Base-by-base conservation (phyloP, 768 basidiomycete genomes). In the Trametes punicea region DNA sequence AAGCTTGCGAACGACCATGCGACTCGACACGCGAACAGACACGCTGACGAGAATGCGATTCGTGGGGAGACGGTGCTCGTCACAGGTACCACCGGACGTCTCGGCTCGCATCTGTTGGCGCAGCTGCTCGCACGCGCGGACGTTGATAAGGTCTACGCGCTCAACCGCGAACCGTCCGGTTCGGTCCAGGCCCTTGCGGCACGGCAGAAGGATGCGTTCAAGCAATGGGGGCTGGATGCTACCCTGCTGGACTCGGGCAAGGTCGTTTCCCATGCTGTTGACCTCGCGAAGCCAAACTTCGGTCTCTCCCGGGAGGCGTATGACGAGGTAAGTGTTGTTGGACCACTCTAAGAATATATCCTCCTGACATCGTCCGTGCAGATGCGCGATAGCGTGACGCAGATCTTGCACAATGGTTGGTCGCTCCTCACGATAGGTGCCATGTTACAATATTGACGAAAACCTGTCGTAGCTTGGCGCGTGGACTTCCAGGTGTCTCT, bases 11-110 rank as follows among this genome's bases (percentile, higher is more conserved):
- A n/a, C n/a, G n/a, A n/a, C n/a, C n/a, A n/a, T n/a, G n/a, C n/a
- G n/a, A n/a, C n/a, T n/a, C n/a, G n/a, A n/a, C n/a, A n/a, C n/a
- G n/a, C n/a, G n/a, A n/a, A n/a, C n/a, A n/a, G n/a, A n/a, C n/a
- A n/a, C n/a, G n/a, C n/a, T n/a, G n/a, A n/a, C n/a, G n/a, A n/a
- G n/a, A n/a, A n/a, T n/a, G n/a, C n/a, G n/a, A n/a, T n/a, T n/a
- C n/a, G n/a, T n/a, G n/a, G n/a, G n/a, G n/a, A n/a, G n/a, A n/a
- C n/a, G 15, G 62, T 72, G 16, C 55, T 72, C 15, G 23, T 73
- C 38, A 73, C 70, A 5, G 72, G 72, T 11, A 70, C 69, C 0
- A 70, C 72, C 1, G 72, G 71, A 5, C 56, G 66, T 3, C 53
- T 73, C 7, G 72, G 71, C 11, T 56, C 62, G 10, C 52, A 65